Evolutionary conservation across 768 basidiomycete genomes (phyloP), one percentile per base, ranked within the genome.

Genomic region (Leccinum rimulosum): DNA sequence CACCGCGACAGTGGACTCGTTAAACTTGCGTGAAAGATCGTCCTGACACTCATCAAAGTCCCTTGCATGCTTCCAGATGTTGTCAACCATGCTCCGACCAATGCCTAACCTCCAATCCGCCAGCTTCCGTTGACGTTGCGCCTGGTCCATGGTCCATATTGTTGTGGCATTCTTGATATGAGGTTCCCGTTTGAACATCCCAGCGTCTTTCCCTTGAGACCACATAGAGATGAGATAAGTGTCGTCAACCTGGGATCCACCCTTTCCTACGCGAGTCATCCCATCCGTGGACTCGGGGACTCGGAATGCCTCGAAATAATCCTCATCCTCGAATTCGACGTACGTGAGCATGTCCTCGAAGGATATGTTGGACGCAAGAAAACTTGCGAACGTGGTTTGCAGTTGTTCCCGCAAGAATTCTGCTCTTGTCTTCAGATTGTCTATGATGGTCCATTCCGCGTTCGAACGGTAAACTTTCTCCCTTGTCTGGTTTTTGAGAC

Each of bases 251-350:
- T 68, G 58, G 7, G 69, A 66, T 3, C 84, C 83, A 0, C 66
- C 68, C 50, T 62, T 71, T 11, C 78, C 84, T 15, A 86, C 77
- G 3, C 54, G 40, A 5, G 57, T 63, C 82, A 85, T 82, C 6
- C 80, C 84, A 57, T 81, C 79, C 0, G 64, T 57, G 19, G 73
- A 54, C 50, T 64, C 45, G 4, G 84, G 77, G 15, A 84, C 69
- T 3, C 36, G 59, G 71, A 86, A 77, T 30, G 84, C 78, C n/a
- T 73, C 68, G 50, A 69, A 81, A 66, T 70, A 85, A 3, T 74
- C 73, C 1, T 70, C 56, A 8, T 82, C 76, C 30, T 83, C 78
- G 51, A 84, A 85, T 63, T 87, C 82, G 10, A 86, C 67, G 61
- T 81, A 70, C 6, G 66, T 69, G 47, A 85, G 63, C 6, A 84